A percentile compares a stretch with the other conserved stretches of the same genome.
Evolutionary conservation across 805 yeast genomes (phyloP).

Genomic region (Pichia ethanolica): DNA sequence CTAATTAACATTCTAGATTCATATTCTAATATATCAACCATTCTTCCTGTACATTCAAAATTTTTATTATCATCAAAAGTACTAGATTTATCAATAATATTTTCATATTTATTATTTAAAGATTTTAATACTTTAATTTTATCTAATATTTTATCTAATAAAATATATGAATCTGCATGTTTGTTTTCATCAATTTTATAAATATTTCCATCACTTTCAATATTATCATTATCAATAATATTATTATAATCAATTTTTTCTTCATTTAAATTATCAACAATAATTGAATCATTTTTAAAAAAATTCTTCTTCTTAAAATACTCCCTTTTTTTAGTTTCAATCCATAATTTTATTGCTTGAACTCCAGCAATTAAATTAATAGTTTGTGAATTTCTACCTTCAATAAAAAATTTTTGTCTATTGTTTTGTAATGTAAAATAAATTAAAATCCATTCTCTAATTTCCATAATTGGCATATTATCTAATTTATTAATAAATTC

Average conservation of each 20-base stretch:
- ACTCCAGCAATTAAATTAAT: conserved; percentile 32
- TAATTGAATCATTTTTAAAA: no score
- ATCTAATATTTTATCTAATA: conserved; percentile 4
- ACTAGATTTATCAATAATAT: not conserved
- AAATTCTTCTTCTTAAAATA: not conserved
- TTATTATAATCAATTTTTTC: not conserved
- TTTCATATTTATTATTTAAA: not conserved
- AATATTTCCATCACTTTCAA: not conserved
- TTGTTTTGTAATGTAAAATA: conserved; percentile 34
- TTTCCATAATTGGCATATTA: conserved; percentile 22
- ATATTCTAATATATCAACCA: not conserved
- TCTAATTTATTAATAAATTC: conserved; percentile 20
- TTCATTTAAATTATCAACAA: not conserved
- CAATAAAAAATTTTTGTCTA: conserved; percentile 29
- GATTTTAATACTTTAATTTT: not conserved
- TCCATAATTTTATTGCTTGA: conserved; percentile 28
- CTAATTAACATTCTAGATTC: not conserved
- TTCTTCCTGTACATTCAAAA: not conserved
- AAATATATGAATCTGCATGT: conserved; percentile 1
- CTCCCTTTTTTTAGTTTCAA: conserved; percentile 10
- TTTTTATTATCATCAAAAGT: no score
- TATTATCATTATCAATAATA: no score
- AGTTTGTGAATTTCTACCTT: conserved; percentile 25
- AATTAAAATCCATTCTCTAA: conserved; percentile 35
- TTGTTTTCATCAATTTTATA: not conserved